Base-by-base conservation (phyloP, 1,139 yeast species). In the Blastobotrys serpentis region DNA sequence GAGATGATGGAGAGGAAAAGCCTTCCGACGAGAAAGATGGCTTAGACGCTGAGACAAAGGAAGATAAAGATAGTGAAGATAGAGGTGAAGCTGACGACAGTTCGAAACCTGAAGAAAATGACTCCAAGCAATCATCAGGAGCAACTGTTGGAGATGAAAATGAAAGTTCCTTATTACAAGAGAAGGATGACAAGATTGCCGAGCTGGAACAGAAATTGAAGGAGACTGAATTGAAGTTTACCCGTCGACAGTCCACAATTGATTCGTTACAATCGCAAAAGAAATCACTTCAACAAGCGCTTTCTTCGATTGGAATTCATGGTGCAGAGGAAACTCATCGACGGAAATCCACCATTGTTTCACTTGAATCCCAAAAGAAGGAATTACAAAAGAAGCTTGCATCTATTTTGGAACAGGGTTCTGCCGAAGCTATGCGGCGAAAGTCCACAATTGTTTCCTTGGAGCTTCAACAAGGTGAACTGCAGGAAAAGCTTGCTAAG, bases 371-470 rank as follows among this genome's bases (percentile, higher is more conserved):
- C 3, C 37, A 36, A 25, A 37, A 37, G 14, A 16, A 38, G 11
- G 48, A 44, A 4, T 30, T 49, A 25, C 37, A 46, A 22, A 34
- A 46, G 4, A 44, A 49, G 37, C 33, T 49, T 19, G 5, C 42
- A 21, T 25, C 16, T 2, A 47, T 38, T 26, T 40, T 13, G 49
- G 38, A 22, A 51, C 50, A 38, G 23, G 53, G 23, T 41, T 46
- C 34, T 49, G 46, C 48, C 42, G 48, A 43, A 32, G 32, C 44
- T 18, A 36, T 17, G 22, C 40, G 40, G 18, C 18, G 40, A 36
- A 36, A 36, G 40, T 17, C 19, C 25, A 18, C 40, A n/a, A 36
- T 36, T 36, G 40, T 17, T 7, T 36, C 40, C 3, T 18, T 36
- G 7, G 25, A 36, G 13, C 13, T 19, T 11, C 40, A 36, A 19